Base-by-base conservation (phyloP, 2,329 filamentous ascomycete species). In the Claviceps sp. region DNA sequence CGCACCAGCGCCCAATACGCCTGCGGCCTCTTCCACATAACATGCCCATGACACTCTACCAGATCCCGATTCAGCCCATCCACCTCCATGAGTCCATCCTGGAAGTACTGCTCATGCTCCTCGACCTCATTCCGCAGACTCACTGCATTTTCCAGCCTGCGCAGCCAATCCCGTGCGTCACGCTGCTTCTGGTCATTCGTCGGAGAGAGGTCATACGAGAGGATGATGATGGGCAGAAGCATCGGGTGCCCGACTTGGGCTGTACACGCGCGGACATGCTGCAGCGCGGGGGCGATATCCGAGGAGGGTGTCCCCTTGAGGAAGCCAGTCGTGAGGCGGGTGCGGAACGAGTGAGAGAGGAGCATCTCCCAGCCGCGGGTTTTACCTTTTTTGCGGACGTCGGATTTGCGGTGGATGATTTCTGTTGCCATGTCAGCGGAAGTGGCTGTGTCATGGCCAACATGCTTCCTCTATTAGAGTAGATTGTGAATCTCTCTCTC, bases 361-460 rank as follows among this genome's bases (percentile, higher is more conserved):
- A 80, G 79, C 51, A 82, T 69, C 65, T 83, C 80, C 78, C 78
- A 83, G 45, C 80, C 80, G 51, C 80, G 75, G 16, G 79, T 83
- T 59, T 71, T 72, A 55, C 78, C 79, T 66, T 78, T 81, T 61
- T 83, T 83, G 49, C 77, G 76, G 37, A 83, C 79, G 59, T 83
- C 79, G n/a, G 77, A 80, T 64, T 83, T 83, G 57, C 80, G 76
- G 60, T 79, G 80, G 53, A 83, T 72, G 57, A 83, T 77, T 59
- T 83, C 75, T 78, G 9, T 34, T 34, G 37, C 8, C 37, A 6
- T 23, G 34, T 42, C 39, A 42, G 39, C 11, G 29, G 26, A 34
- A 2, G 29, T 29, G 26, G 7, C 8, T 29, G 26, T 11, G 29
- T 34, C 29, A 11, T 26, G 23, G 23, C 5, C 23, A 26, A 7